phyloP scores from a whole-genome alignment of 2,329 filamentous ascomycete species.

The Didymella sp. region DNA sequence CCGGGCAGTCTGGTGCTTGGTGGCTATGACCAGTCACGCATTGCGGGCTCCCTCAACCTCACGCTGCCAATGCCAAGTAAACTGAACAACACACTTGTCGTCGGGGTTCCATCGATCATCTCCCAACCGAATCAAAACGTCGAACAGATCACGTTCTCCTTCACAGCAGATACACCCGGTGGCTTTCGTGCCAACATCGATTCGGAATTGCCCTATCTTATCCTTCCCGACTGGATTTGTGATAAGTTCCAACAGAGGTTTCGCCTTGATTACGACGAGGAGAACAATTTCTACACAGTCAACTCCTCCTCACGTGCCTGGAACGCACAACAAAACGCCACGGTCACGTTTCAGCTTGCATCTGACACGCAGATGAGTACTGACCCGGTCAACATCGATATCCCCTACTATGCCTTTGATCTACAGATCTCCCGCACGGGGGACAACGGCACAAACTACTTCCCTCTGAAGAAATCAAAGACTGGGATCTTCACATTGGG shows the following conservation, averaged over 20 bases:
- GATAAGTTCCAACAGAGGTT: constrained; percentile 48
- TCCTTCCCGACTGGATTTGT: constrained; percentile 45
- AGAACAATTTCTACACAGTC: constrained; percentile 45
- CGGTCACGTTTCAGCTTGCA: constrained; percentile 34
- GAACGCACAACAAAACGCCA: constrained; percentile 38
- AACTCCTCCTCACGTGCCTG: constrained; percentile 31
- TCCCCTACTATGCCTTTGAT: constrained; percentile 44
- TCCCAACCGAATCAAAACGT: constrained; percentile 25
- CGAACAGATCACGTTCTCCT: not conserved
- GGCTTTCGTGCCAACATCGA: constrained; percentile 40
- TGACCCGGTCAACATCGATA: constrained; percentile 28
- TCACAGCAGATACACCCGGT: not conserved
- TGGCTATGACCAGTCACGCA: constrained; percentile 50
- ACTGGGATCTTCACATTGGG: constrained; percentile 40
- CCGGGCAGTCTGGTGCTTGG: constrained; percentile 49
- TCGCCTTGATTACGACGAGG: constrained; percentile 43
- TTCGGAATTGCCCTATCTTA: constrained; percentile 48
- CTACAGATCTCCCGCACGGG: constrained; percentile 21
- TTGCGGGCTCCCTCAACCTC: constrained; percentile 24
- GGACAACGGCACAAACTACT: constrained; percentile 31
- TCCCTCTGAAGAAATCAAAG: constrained; percentile 41
- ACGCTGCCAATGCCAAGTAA: constrained; percentile 29
- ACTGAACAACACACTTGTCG: constrained; percentile 2
- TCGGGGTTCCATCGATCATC: constrained; percentile 35
- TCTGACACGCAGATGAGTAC: constrained; percentile 8